A percentile compares a stretch with the other conserved stretches of the same genome.
These are phyloP conservation scores for Geotrichum citri-aurantii DNA, from an alignment of 1,139 yeast species.

Conservation along the genomic window DNA sequence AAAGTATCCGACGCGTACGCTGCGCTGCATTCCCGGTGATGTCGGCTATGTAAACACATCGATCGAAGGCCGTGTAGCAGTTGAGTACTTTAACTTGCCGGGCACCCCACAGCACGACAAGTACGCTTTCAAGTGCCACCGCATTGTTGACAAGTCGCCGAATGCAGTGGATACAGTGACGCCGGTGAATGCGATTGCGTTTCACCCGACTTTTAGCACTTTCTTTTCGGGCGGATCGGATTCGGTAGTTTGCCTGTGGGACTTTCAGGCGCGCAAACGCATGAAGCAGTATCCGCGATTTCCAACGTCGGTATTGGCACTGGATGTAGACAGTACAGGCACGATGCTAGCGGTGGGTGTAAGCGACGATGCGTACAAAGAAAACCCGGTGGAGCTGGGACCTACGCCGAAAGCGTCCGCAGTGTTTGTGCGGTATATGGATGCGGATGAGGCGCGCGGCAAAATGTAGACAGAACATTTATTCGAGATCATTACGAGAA, in stretches of 20 bases:
- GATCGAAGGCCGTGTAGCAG: constrained; percentile 80
- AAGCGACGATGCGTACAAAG: constrained; percentile 29
- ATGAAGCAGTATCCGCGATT: constrained; percentile 53
- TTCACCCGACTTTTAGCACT: constrained; percentile 44
- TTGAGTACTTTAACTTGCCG: constrained; percentile 60
- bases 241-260: constrained; percentile 74
- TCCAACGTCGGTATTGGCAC: constrained; percentile 45
- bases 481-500: too few relatives aligned
- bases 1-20: constrained; percentile 60
- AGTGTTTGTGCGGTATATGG: constrained; percentile 20
- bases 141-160: constrained; percentile 40
- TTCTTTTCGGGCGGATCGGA: constrained; percentile 80
- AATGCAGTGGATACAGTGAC: constrained; percentile 58
- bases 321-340: constrained; percentile 40
- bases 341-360: constrained; percentile 48
- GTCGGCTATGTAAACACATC: constrained; percentile 75
- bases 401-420: constrained; percentile 21
- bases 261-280: constrained; percentile 55
- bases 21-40: constrained; percentile 50
- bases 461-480: background rate
- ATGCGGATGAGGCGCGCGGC: constrained; percentile 8
- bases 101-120: constrained; percentile 45
- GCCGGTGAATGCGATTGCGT: constrained; percentile 67
- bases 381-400: constrained; percentile 25
- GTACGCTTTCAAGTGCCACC: constrained; percentile 84